phyloP scores from a whole-genome alignment of 331 rosid genomes.

The Saraca asoca region DNA sequence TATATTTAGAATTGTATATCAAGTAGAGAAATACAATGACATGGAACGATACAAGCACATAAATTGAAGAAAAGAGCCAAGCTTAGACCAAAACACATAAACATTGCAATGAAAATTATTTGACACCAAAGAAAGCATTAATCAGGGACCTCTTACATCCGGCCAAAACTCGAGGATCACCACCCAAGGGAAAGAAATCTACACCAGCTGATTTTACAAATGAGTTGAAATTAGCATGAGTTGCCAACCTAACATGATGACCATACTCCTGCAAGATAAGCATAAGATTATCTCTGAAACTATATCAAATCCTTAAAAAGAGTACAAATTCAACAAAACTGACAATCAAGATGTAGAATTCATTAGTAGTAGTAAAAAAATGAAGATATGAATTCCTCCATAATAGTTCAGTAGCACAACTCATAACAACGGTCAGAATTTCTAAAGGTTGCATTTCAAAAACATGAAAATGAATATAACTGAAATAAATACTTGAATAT shows the following conservation, averaged over 20 bases:
- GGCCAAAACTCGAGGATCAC: constrained; percentile 94
- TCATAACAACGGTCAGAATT: neutral
- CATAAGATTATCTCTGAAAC: constrained; percentile 28
- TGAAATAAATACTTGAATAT: neutral
- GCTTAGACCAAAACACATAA: constrained; percentile 23
- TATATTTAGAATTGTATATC: neutral
- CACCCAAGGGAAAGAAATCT: constrained; percentile 90
- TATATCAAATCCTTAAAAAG: constrained; percentile 13
- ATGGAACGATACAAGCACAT: too few species aligned
- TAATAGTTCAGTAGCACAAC: constrained; percentile 17
- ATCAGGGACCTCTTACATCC: constrained; percentile 79
- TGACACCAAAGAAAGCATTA: constrained; percentile 15
- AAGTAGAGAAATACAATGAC: too few species aligned
- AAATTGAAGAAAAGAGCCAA: constrained; percentile 24
- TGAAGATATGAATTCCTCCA: constrained; percentile 30
- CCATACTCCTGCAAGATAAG: constrained; percentile 79
- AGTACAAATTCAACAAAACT: constrained; percentile 4
- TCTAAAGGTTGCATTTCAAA: neutral
- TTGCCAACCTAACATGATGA: constrained; percentile 93
- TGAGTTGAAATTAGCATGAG: constrained; percentile 78
- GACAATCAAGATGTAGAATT: constrained; percentile 17
- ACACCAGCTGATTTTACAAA: constrained; percentile 87
- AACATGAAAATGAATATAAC: constrained; percentile 14
- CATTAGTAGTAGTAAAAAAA: constrained; percentile 21
- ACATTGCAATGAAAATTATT: constrained; percentile 7